Conservation (phyloP, 2,329 filamentous ascomycete species). For the Hypocrella siamensis region DNA sequence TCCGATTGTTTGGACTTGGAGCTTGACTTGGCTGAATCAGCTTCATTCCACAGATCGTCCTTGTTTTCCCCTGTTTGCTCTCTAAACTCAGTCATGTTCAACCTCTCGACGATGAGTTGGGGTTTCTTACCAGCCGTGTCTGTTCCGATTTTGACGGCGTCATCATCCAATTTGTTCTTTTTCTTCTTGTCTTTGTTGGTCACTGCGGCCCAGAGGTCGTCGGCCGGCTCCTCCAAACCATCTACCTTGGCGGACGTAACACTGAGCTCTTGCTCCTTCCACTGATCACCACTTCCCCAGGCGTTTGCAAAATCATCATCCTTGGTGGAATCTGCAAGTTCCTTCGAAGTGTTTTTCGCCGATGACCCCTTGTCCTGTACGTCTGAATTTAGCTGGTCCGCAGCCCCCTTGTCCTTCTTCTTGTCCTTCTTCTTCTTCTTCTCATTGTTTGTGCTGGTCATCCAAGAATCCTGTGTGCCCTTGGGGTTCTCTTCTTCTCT, state of each 20-base stretch:
- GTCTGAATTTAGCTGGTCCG: constrained; percentile 21
- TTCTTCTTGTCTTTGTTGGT: constrained; percentile 26
- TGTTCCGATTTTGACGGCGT: constrained; percentile 29
- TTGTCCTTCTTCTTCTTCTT: constrained; percentile 23
- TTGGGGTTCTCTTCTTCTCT: no score
- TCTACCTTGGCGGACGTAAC: constrained; percentile 21
- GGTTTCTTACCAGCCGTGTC: constrained; percentile 29
- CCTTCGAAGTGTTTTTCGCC: constrained; percentile 12
- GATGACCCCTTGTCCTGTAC: constrained; percentile 11
- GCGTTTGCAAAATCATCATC: constrained; percentile 39
- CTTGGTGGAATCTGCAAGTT: constrained; percentile 15
- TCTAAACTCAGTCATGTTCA: constrained; percentile 18
- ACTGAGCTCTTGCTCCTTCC: constrained; percentile 18
- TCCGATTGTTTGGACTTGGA: constrained; percentile 26
- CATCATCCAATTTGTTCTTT: constrained; percentile 35
- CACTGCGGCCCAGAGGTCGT: constrained; percentile 21
- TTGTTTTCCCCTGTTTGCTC: constrained; percentile 19
- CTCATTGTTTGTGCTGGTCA: constrained; percentile 13
- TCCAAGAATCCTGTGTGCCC: constrained; percentile 12
- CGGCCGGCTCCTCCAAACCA: constrained; percentile 25
- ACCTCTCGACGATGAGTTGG: constrained; percentile 28
- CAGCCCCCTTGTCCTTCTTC: constrained; percentile 24
- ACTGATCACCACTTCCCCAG: constrained; percentile 39
- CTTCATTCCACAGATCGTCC: constrained; percentile 18
- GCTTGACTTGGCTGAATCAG: constrained; percentile 23